Percentiles rank a stretch among this genome's conserved stretches.
Conservation (phyloP, 164 flowering plant species). For the Stephania yunnanensis region DNA sequence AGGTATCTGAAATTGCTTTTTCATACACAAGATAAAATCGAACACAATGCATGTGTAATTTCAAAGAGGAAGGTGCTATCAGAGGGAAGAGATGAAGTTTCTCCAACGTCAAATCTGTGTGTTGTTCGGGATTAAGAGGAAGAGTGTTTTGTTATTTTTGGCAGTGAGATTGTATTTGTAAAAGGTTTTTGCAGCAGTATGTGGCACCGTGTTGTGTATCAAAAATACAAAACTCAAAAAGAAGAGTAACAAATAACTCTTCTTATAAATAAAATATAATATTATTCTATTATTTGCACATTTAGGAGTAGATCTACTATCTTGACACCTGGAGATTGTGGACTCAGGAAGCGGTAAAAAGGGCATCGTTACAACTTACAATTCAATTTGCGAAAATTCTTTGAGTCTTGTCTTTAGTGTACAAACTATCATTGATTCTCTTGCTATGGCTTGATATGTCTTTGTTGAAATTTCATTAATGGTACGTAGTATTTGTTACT, state of each 20-base stretch:
- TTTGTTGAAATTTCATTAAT: neutral
- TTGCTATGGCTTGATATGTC: neutral
- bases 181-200: too few species aligned
- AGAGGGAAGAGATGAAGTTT: too few species aligned
- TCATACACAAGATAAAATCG: too few species aligned
- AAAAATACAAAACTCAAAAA: neutral
- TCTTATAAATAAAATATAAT: neutral
- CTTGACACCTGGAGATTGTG: neutral
- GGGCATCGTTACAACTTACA: neutral
- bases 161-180: too few species aligned
- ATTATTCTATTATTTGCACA: neutral
- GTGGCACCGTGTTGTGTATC: too few species aligned
- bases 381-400: neutral
- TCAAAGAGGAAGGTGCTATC: too few species aligned
- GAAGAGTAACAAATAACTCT: neutral
- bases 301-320: neutral
- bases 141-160: too few species aligned
- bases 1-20: too few species aligned
- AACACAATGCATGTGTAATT: too few species aligned
- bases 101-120: too few species aligned
- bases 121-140: too few species aligned
- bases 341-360: neutral
- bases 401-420: neutral
- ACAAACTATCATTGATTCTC: neutral
- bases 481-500: neutral